Evolutionary conservation across 2,329 filamentous ascomycete genomes (phyloP), one percentile per base, ranked within the genome.

Genomic region (Colletotrichum orbiculare): DNA sequence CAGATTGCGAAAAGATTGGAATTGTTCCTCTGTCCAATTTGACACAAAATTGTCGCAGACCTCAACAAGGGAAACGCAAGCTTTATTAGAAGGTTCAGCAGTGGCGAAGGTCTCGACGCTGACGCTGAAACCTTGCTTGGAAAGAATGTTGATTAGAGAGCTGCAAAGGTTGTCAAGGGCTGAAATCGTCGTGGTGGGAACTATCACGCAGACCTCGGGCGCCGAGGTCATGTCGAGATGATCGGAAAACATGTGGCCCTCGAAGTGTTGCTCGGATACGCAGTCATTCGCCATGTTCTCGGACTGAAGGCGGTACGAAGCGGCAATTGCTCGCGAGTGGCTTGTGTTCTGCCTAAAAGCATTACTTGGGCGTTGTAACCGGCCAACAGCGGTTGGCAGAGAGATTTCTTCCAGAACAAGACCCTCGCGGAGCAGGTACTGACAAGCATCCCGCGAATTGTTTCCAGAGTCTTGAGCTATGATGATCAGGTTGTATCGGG

Each of bases 51-150:
- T 65, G 1, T 60, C 34, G 5, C 69, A 69, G 3, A 80, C 72
- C 49, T 87, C 85, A 1, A 84, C 71, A 0, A 87, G 75, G 1
- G 84, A 83, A 7, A 87, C 74, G 33, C 81, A 77, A 3, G 79
- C 66, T 15, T 71, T 73, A 38, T 68, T 67, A 8, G 70, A 61
- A 8, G 76, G 35, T 5, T 68, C 60, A 3, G 38, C 41, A n/a
- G 33, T 42, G 8, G 50, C 41, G 33, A 61, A 7, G 13, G 37
- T 43, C 15, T 47, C 49, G 8, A 33, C 15, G 39, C 33, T 67
- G 9, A 65, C 45, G 1, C 12, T 4, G 56, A 66, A 49, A 6
- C 42, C 61, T 13, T 55, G 62, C 25, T 53, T 34, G 12, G 11
- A 9, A 11, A 66, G 39, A 11, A 48, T 12, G 1, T 43, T 15